Conservation (phyloP, 2,329 filamentous ascomycete genomes). For the Arachnopeziza araneosa region DNA sequence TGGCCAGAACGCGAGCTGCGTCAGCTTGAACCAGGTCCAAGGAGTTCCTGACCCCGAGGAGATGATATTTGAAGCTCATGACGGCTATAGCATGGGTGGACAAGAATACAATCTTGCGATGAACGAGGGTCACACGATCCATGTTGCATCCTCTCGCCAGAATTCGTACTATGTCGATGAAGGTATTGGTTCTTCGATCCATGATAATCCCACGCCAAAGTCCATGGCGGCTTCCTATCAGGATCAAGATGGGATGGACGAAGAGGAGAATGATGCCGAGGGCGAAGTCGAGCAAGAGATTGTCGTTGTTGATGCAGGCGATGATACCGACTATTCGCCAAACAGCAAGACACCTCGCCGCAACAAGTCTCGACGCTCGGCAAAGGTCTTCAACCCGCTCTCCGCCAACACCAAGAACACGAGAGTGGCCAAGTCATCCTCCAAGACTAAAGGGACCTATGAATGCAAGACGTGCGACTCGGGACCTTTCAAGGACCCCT, state of each 20-base stretch:
- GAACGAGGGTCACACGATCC: neutral
- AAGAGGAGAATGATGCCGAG: neutral
- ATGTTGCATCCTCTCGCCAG: neutral
- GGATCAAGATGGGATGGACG: neutral
- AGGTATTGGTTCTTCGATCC: slow-evolving; percentile 23
- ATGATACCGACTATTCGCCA: neutral
- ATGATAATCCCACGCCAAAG: slow-evolving; percentile 18
- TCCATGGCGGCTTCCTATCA: neutral
- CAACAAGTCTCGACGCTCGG: neutral
- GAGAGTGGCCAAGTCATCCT: slow-evolving; percentile 1
- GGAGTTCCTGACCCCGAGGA: slow-evolving; percentile 21
- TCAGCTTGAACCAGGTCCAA: slow-evolving; percentile 28
- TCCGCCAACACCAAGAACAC: neutral
- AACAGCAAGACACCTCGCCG: neutral
- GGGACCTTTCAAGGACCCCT: slow-evolving; percentile 40
- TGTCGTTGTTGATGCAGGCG: neutral
- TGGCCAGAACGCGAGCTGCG: slow-evolving; percentile 3
- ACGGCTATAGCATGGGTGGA: slow-evolving; percentile 9
- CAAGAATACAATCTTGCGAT: neutral
- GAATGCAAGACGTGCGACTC: slow-evolving; percentile 19
- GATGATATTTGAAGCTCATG: slow-evolving; percentile 8
- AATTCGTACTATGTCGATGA: slow-evolving; percentile 16
- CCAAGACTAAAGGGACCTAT: slow-evolving; percentile 3
- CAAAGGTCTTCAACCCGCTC: neutral
- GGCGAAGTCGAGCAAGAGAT: neutral